Evolutionary conservation across 495 filamentous ascomycete species (phyloP).

Genomic region (Bombardia bombarda): DNA sequence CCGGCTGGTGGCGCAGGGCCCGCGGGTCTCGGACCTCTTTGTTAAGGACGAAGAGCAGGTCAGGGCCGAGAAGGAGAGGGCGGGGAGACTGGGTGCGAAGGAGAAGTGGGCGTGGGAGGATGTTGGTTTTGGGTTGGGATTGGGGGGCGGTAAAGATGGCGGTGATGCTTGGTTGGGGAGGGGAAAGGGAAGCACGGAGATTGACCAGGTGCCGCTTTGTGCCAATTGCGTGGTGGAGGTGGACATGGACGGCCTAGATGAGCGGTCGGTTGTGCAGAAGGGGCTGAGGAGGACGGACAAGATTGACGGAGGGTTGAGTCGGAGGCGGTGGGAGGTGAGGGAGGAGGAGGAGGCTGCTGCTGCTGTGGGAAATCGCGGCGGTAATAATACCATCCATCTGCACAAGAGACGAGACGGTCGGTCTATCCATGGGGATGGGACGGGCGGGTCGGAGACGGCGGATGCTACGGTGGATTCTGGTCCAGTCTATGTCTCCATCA

Average conservation of each 20-base stretch:
- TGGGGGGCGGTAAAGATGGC: too few species aligned
- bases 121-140: too few species aligned
- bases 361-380: conserved; percentile 8
- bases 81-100: not conserved
- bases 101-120: not conserved
- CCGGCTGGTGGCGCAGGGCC: conserved; percentile 10
- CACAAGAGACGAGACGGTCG: not conserved
- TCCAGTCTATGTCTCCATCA: conserved; percentile 31
- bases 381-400: not conserved
- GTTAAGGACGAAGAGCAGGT: not conserved
- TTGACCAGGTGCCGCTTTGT: conserved; percentile 28
- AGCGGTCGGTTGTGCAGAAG: conserved; percentile 10
- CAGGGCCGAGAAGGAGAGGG: not conserved
- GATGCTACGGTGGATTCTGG: conserved; percentile 8
- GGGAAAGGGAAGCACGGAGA: conserved; percentile 17
- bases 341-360: conserved; percentile 1
- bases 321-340: conserved; percentile 20
- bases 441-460: conserved; percentile 4
- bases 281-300: conserved; percentile 19
- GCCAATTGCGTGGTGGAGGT: conserved; percentile 19
- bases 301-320: conserved; percentile 18
- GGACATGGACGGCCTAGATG: conserved; percentile 12
- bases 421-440: not conserved
- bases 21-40: conserved; percentile 11
- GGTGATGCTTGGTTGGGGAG: too few species aligned